phyloP scores from a whole-genome alignment of 108 stramenopile genomes.

The Thalassiosira profunda region DNA sequence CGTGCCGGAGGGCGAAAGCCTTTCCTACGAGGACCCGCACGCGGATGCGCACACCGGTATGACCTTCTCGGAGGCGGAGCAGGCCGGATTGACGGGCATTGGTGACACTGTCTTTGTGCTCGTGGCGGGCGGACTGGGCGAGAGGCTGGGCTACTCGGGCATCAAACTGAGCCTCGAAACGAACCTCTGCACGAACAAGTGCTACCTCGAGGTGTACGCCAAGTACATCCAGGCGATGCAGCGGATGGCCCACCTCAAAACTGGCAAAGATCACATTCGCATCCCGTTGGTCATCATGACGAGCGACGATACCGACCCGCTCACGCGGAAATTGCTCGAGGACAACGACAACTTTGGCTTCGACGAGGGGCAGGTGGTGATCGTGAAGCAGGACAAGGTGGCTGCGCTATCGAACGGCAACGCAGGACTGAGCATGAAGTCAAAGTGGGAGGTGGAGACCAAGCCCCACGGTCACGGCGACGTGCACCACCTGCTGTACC shows the following conservation, averaged over 20 bases:
- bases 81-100: constrained; percentile 67
- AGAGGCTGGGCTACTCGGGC: constrained; percentile 98
- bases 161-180: constrained; percentile 96
- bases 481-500: constrained; percentile 94
- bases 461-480: constrained; percentile 99
- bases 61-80: constrained; percentile 87
- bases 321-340: constrained; percentile 87
- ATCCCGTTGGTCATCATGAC: constrained; percentile 99
- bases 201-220: constrained; percentile 86
- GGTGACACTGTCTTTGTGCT: constrained; percentile 77
- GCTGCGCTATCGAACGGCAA: constrained; percentile 90
- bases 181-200: constrained; percentile 74
- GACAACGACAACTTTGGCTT: constrained; percentile 96
- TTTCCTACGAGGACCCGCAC: constrained; percentile 66
- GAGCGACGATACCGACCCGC: constrained; percentile 95
- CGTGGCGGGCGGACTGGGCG: constrained; percentile 97
- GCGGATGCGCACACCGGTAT: constrained; percentile 64
- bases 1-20: constrained; percentile 92
- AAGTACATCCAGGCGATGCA: constrained; percentile 96
- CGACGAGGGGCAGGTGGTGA: constrained; percentile 71
- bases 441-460: constrained; percentile 91
- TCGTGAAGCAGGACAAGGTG: constrained; percentile 96
- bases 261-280: constrained; percentile 60
- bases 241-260: constrained; percentile 65
- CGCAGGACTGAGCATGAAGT: constrained; percentile 90